These are phyloP conservation scores for Colletotrichum chrysophilum DNA, from an alignment of 2,329 filamentous ascomycete genomes.

Conservation along the genomic window DNA sequence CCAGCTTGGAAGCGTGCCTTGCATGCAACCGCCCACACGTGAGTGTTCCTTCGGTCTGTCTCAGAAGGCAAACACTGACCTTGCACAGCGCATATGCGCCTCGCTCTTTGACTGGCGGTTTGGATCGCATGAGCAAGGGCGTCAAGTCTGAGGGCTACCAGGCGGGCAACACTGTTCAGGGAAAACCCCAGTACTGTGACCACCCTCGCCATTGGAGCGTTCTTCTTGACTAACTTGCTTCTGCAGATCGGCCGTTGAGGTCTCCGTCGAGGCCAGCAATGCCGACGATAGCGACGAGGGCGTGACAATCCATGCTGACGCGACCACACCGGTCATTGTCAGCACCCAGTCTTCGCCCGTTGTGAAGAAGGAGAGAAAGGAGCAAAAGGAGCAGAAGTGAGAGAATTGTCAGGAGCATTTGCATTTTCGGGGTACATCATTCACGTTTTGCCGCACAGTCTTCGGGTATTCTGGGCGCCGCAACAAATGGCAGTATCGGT, in stretches of 20 bases:
- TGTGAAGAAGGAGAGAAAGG: slow-evolving; percentile 32
- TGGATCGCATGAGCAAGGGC: slow-evolving; percentile 20
- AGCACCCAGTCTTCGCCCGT: slow-evolving; percentile 55
- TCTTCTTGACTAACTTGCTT: slow-evolving; percentile 35
- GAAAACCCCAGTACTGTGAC: slow-evolving; percentile 21
- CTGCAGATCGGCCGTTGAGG: slow-evolving; percentile 20
- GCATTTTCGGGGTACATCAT: slow-evolving; percentile 21
- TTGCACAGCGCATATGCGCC: slow-evolving; percentile 7
- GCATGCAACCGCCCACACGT: slow-evolving; percentile 14
- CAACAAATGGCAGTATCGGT: slow-evolving; percentile 22
- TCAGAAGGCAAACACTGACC: neutral
- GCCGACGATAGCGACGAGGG: slow-evolving; percentile 59
- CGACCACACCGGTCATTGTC: slow-evolving; percentile 44
- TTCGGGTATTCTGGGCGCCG: slow-evolving; percentile 10
- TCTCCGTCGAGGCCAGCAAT: slow-evolving; percentile 29
- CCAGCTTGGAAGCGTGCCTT: slow-evolving; percentile 38
- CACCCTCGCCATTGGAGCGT: slow-evolving; percentile 13
- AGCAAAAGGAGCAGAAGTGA: slow-evolving; percentile 17
- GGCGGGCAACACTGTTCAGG: slow-evolving; percentile 21
- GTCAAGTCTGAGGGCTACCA: slow-evolving; percentile 21
- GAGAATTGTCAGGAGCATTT: slow-evolving; percentile 13
- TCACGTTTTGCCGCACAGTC: neutral
- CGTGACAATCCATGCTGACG: slow-evolving; percentile 59
- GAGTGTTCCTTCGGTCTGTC: neutral
- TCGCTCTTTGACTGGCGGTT: slow-evolving; percentile 15